Base-by-base conservation (phyloP, 2,329 filamentous ascomycete species). In the Thermothelomyces thermophilus region DNA sequence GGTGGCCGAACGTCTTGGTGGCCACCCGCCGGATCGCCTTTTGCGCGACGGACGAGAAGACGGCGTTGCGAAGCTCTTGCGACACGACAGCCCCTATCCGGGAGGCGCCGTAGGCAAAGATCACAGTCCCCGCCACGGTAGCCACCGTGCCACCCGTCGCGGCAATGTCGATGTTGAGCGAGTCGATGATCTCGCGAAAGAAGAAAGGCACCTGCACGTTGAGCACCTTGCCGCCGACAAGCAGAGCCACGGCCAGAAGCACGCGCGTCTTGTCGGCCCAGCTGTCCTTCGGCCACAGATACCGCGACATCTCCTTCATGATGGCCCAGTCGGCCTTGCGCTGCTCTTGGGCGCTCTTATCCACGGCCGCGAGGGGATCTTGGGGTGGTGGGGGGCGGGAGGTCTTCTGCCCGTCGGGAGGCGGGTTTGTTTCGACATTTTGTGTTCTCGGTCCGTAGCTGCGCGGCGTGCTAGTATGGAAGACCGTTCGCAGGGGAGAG, bases 131-230 rank as follows among this genome's bases (percentile, higher is more conserved):
- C 10, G 90, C 93, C 7, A 95, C 84, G 0, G 89, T 90, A 46
- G 84, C 87, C 24, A 89, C 90, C 0, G 90, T 95, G 7, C 90
- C 90, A n/a, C 90, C 91, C 5, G 87, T 72, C 14, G 85, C 77
- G n/a, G 81, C 79, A 64, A 95, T 84, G 67, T 98, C 93, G 59
- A 98, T 80, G 66, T 98, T 98, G 89, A 98, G 95, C 17, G 88
- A 83, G 68, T 98, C 94, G 36, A 98, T 88, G 57, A 98, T 97
- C 68, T 74, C 90, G 75, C 97, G 97, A 75, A 98, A 98, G 74
- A 96, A 98, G 66, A 98, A 98, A 0, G 93, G 93, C 41, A 98
- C 89, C 72, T 98, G 90, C 14, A 98, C 93, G 67, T 97, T 98
- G 63, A 98, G 75, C 42, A 95, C 82, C 76, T 98, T 98, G 64